Percentiles rank a stretch among this genome's conserved stretches.
These are phyloP conservation scores for Suhomyces kunorum DNA, from an alignment of 1,139 yeast species.

Conservation along the genomic window DNA sequence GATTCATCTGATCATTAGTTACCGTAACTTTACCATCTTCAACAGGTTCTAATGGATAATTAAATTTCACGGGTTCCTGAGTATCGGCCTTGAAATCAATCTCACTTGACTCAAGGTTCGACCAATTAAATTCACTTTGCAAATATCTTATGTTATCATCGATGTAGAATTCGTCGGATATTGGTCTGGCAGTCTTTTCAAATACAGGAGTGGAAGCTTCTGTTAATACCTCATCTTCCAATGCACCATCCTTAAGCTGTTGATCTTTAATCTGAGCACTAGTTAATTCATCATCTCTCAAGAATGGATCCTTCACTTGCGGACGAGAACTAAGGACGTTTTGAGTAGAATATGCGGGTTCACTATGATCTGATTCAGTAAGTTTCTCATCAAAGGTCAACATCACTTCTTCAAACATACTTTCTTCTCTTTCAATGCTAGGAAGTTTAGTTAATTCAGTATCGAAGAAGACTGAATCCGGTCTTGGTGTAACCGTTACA, in stretches of 20 bases:
- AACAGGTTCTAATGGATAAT: neutral
- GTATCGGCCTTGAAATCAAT: slow-evolving; percentile 9
- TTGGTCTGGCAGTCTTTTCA: slow-evolving; percentile 10
- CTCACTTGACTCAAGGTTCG: slow-evolving; percentile 16
- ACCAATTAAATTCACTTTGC: slow-evolving; percentile 36
- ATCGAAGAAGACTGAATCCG: slow-evolving; percentile 7
- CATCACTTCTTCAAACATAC: slow-evolving; percentile 39
- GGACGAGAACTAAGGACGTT: neutral
- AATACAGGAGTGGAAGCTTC: slow-evolving; percentile 1
- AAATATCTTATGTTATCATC: slow-evolving; percentile 40
- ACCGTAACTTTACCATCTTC: slow-evolving; percentile 24
- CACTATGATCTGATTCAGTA: slow-evolving; percentile 5
- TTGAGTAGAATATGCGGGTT: neutral
- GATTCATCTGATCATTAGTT: slow-evolving; percentile 32
- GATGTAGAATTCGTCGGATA: slow-evolving; percentile 29
- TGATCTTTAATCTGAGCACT: slow-evolving; percentile 46
- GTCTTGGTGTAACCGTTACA: slow-evolving; percentile 2
- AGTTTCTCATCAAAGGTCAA: slow-evolving; percentile 13
- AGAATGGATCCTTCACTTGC: slow-evolving; percentile 33
- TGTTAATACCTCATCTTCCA: slow-evolving; percentile 8
- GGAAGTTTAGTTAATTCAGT: slow-evolving; percentile 26
- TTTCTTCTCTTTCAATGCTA: slow-evolving; percentile 33
- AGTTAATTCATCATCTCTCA: slow-evolving; percentile 48
- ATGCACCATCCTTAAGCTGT: slow-evolving; percentile 32
- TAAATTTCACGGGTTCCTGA: slow-evolving; percentile 1